These are phyloP conservation scores for Amphicarpaea edgeworthii DNA, from an alignment of 306 rosid species.

Conservation along the genomic window DNA sequence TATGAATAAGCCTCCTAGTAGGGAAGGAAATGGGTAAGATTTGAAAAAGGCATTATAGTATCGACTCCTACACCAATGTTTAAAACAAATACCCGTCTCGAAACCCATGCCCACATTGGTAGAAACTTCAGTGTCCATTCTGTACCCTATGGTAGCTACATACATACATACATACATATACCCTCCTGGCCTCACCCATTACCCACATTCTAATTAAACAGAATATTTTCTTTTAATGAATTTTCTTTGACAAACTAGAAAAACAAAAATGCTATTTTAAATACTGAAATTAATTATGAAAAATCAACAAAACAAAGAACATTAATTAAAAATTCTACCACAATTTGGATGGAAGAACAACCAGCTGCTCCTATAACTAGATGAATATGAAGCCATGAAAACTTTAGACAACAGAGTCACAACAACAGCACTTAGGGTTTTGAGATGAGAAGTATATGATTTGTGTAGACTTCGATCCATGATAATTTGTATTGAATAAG, in stretches of 20 bases:
- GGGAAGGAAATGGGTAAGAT: background rate
- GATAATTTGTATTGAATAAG: background rate
- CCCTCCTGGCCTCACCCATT: background rate
- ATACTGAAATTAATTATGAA: background rate
- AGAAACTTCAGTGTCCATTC: background rate
- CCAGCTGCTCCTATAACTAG: background rate
- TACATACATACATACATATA: slow-evolving; percentile 2
- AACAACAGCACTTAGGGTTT: background rate
- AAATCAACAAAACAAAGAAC: background rate
- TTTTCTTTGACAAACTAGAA: background rate
- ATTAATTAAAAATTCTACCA: background rate
- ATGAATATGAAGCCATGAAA: background rate
- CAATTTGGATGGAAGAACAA: slow-evolving; percentile 2
- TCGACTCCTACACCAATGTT: background rate
- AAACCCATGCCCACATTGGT: background rate
- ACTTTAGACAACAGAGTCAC: background rate
- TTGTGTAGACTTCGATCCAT: background rate
- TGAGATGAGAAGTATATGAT: background rate
- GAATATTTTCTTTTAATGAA: background rate
- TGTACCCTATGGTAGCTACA: background rate
- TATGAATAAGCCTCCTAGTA: background rate
- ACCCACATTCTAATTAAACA: background rate
- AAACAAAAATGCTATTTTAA: background rate
- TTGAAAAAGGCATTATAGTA: background rate
- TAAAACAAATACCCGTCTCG: background rate